Evolutionary conservation across 2,329 filamentous ascomycete genomes (phyloP), one percentile per base, ranked within the genome.

Genomic region (Diaporthe longicolla): DNA sequence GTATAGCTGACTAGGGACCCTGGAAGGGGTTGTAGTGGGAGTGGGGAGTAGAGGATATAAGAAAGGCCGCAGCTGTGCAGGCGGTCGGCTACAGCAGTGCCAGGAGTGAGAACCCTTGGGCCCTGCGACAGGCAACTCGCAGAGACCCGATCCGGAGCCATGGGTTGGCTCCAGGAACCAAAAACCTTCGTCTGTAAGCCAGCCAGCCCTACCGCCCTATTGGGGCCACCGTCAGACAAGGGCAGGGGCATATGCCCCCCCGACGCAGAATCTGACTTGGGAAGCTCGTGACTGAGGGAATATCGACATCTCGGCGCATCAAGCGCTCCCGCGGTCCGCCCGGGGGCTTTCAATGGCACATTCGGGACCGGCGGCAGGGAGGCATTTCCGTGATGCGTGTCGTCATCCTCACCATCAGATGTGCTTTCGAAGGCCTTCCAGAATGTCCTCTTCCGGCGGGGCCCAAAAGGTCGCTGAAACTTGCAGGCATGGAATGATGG

Each of bases 81-180:
- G 26, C 45, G 55, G 37, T 26, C 55, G 43, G 52, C 43, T 61
- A 59, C 70, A 61, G 52, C 72, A 74, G 63, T 58, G 63, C 29
- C 57, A 69, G 61, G 50, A 58, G 21, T 6, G 45, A 48, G 29
- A 52, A 50, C 72, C 45, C 70, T 45, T 26, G 52, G 45, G 63
- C 19, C 45, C 21, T 32, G 35, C 15, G 35, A 63, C 58, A 45
- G 17, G 59, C 37, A 24, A 58, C 32, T 54, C 70, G 26, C 50
- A 55, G 17, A 61, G 58, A 50, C 40, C 43, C 40, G 68, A 61
- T 57, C 59, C 69, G 45, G 45, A 48, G 50, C 54, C 45, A 24
- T 26, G 63, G 55, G 26, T 45, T 69, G 55, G 73, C 35, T 68
- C 48, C 70, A 72, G 70, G 70, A 32, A 69, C 70, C 55, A 35